Evolutionary conservation across 2,329 filamentous ascomycete species (phyloP), one percentile per base, ranked within the genome.

Genomic region (Fusarium stilboides): DNA sequence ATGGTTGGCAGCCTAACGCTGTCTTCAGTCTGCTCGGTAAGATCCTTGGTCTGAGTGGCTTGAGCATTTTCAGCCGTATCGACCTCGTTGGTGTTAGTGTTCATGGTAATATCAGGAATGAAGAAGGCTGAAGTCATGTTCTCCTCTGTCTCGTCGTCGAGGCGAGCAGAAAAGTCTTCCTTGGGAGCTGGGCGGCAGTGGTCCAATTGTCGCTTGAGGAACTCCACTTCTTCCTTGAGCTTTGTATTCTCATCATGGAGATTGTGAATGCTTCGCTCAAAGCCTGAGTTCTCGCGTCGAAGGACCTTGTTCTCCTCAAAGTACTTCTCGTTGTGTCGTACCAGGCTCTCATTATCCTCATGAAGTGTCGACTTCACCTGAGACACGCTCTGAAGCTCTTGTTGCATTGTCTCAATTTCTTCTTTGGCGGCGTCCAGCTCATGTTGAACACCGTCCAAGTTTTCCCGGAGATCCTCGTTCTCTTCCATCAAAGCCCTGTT

Each of bases 121-220:
- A 88, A 87, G 70, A 88, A 85, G 5, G 85, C 86, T 8, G 87
- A 88, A 1, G 86, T 88, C 83, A 88, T 87, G 66, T 87, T 86
- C 39, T 87, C 85, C 49, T 83, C 82, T 9, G 78, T 80, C 56
- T 79, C 77, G 1, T 80, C 78, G 6, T 80, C 78, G 3, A 79
- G 69, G 14, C 73, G 76, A 15, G 71, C 77, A 39, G 78, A 74
- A 15, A 80, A 73, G 55, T 82, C 77, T 4, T 79, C 76, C 69
- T 81, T 80, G 26, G 77, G 76, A 24, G 76, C 67, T 2, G 80
- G 80, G 19, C 81, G 80, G 55, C 77, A 80, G 55, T 82, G 79
- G 37, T 84, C 79, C 19, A 85, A 73, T 62, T 85, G 81, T 54
- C 82, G 76, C 70, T 83, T 83, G 57, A 85, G 75, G 44, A 79